Percentiles rank a stretch among this genome's conserved stretches.
These are phyloP conservation scores for Phytophthora aleatoria DNA, from an alignment of 352 stramenopile genomes.

Conservation along the genomic window DNA sequence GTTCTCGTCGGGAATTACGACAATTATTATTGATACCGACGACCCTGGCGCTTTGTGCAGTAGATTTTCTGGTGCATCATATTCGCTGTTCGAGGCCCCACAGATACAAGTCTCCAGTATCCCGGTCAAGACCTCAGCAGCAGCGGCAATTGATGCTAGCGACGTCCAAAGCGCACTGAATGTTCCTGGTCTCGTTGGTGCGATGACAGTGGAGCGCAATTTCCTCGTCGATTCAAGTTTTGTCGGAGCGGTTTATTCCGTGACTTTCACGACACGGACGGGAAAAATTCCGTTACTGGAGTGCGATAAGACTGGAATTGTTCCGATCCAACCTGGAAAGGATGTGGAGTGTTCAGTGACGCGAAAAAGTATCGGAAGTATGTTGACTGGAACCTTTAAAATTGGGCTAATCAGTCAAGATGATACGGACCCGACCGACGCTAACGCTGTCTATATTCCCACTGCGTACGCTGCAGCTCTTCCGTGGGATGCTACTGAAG, in stretches of 20 bases:
- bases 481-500: constrained; percentile 80
- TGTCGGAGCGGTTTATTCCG: constrained; percentile 58
- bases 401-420: constrained; percentile 53
- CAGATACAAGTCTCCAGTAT: constrained; percentile 38
- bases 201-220: constrained; percentile 47
- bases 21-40: constrained; percentile 24
- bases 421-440: constrained; percentile 14
- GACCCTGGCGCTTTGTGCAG: constrained; percentile 41
- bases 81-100: constrained; percentile 60
- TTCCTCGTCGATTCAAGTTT: constrained; percentile 44
- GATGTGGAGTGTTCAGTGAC: constrained; percentile 40
- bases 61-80: constrained; percentile 33
- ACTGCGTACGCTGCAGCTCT: constrained; percentile 35
- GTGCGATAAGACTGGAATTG: constrained; percentile 39
- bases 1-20: constrained; percentile 17
- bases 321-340: constrained; percentile 29
- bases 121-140: constrained; percentile 44
- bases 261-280: constrained; percentile 64
- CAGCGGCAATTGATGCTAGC: constrained; percentile 17
- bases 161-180: constrained; percentile 16
- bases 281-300: constrained; percentile 58
- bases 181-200: constrained; percentile 43
- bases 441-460: constrained; percentile 27
- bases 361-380: constrained; percentile 56
- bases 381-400: constrained; percentile 69